These are phyloP conservation scores for Aspergillus persii DNA, from an alignment of 2,329 filamentous ascomycete species.

Conservation along the genomic window DNA sequence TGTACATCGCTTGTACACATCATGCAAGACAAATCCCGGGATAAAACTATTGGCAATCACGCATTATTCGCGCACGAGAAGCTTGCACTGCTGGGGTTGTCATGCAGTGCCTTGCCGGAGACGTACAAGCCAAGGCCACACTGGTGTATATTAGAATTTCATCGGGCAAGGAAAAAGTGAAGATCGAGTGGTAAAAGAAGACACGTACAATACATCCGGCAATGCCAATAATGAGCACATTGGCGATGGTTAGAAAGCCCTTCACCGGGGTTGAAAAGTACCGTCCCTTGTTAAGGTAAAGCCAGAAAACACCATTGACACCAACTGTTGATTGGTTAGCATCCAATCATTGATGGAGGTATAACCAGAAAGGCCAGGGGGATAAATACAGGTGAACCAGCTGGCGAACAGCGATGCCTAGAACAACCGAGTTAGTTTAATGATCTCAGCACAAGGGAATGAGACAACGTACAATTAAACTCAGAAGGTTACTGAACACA, in stretches of 20 bases:
- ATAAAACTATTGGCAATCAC: not conserved
- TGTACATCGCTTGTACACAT: not conserved
- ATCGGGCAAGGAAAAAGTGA: not conserved
- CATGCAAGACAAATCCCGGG: not conserved
- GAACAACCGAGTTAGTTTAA: constrained; percentile 20
- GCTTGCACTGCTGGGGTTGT: constrained; percentile 25
- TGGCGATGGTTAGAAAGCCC: constrained; percentile 20
- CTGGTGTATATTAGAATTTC: constrained; percentile 13
- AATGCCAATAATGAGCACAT: constrained; percentile 15
- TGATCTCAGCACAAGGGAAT: not conserved
- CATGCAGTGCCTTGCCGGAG: constrained; percentile 28
- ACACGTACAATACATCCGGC: constrained; percentile 17
- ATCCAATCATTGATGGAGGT: not conserved
- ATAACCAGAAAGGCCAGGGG: not conserved
- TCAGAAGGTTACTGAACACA: constrained; percentile 64
- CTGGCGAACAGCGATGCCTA: constrained; percentile 56
- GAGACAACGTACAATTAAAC: constrained; percentile 47
- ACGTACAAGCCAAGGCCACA: constrained; percentile 34
- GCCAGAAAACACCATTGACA: constrained; percentile 28
- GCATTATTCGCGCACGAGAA: constrained; percentile 30
- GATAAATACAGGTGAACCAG: constrained; percentile 57
- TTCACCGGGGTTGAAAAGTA: constrained; percentile 23
- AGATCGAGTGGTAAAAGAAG: not conserved
- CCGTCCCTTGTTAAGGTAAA: constrained; percentile 24
- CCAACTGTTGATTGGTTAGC: constrained; percentile 9